Percentiles rank a stretch among this genome's conserved stretches.
These are phyloP conservation scores for Dioscorea alata DNA, from an alignment of 106 monocot species.

Conservation along the genomic window DNA sequence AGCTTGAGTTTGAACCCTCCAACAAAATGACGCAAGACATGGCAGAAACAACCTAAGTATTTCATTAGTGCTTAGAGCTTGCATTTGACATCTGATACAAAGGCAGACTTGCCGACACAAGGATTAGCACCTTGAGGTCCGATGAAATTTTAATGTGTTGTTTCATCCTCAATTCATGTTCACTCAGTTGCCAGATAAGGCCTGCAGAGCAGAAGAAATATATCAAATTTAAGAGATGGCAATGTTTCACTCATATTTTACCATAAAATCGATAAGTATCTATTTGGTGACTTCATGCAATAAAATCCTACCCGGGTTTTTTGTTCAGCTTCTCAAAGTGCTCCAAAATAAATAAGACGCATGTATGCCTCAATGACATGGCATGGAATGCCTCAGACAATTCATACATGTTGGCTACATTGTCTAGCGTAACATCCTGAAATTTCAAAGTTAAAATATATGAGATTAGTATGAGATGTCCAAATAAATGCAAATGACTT, in stretches of 20 bases:
- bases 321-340: conserved; percentile 67
- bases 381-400: conserved; percentile 89
- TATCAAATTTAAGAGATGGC: not conserved
- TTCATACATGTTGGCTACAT: conserved; percentile 87
- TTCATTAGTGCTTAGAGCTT: no score
- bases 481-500: not conserved
- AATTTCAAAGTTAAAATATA: not conserved
- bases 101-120: no score
- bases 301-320: conserved; percentile 51
- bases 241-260: not conserved
- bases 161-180: no score
- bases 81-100: no score
- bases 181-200: not conserved
- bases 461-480: not conserved
- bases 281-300: not conserved
- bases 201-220: conserved; percentile 20
- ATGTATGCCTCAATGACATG: conserved; percentile 74
- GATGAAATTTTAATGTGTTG: no score
- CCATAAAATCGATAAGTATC: not conserved
- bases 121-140: no score
- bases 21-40: no score
- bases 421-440: conserved; percentile 77
- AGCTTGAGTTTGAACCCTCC: no score
- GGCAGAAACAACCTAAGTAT: no score
- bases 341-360: conserved; percentile 76